Conservation (phyloP, 2,329 filamentous ascomycete genomes). For the Fusarium heterosporum region DNA sequence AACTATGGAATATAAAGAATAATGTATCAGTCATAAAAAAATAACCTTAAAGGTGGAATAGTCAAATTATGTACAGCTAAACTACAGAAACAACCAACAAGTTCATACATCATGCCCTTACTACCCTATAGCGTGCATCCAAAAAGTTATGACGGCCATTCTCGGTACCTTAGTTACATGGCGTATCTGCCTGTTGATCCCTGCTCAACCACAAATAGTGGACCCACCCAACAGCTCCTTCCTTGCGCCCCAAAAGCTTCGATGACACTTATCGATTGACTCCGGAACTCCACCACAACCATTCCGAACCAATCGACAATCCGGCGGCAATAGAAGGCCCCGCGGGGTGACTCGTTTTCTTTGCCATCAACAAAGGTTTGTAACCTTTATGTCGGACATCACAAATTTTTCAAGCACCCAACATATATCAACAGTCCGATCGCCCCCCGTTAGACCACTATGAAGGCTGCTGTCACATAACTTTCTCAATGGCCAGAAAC, state of each 20-base stretch:
- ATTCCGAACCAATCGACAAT: constrained; percentile 25
- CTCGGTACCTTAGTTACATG: neutral
- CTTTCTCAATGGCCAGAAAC: constrained; percentile 39
- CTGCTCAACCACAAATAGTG: neutral
- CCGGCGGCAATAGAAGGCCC: constrained; percentile 1
- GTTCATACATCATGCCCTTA: neutral
- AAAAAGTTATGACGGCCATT: neutral
- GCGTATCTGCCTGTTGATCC: constrained; percentile 1
- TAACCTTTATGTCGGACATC: constrained; percentile 6
- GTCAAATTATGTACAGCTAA: too few relatives aligned
- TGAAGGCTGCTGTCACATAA: constrained; percentile 19
- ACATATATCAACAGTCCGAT: neutral
- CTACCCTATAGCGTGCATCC: constrained; percentile 23
- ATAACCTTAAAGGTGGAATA: too few relatives aligned
- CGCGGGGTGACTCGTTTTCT: constrained; percentile 39
- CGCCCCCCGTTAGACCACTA: constrained; percentile 6
- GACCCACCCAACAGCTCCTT: constrained; percentile 9
- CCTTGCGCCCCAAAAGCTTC: constrained; percentile 8
- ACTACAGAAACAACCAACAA: neutral
- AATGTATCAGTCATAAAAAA: neutral
- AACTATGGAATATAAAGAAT: too few relatives aligned
- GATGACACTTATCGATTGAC: constrained; percentile 32
- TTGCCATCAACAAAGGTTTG: constrained; percentile 23
- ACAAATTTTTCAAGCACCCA: neutral
- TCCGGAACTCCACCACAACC: constrained; percentile 4